These are phyloP conservation scores for Pythium aphanidermatum DNA, from an alignment of 352 stramenopile species.

Conservation along the genomic window DNA sequence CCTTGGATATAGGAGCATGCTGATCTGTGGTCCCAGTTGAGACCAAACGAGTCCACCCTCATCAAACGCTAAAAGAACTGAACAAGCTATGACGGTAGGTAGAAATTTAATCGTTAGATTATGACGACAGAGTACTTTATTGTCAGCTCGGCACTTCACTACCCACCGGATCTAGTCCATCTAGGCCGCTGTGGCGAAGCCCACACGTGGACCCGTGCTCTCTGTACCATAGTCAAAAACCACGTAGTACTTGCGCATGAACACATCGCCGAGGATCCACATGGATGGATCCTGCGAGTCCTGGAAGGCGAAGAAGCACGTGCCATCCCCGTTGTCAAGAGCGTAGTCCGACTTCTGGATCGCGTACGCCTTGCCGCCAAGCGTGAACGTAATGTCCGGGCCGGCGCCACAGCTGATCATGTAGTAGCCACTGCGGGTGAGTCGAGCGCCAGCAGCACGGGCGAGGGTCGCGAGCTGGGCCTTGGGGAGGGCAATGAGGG, in stretches of 20 bases:
- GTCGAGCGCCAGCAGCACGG: conserved; percentile 77
- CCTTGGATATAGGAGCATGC: too few relatives aligned
- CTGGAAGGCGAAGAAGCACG: conserved; percentile 94
- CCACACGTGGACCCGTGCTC: conserved; percentile 76
- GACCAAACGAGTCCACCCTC: too few relatives aligned
- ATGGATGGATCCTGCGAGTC: conserved; percentile 55
- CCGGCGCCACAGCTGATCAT: conserved; percentile 90
- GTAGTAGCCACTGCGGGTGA: conserved; percentile 93
- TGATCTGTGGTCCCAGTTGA: too few relatives aligned
- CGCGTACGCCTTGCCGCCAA: conserved; percentile 90
- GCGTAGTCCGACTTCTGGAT: conserved; percentile 92
- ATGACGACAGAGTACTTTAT: too few relatives aligned
- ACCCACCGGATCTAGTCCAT: too few relatives aligned
- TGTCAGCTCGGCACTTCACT: too few relatives aligned
- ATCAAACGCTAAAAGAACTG: too few relatives aligned
- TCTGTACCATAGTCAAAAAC: conserved; percentile 89
- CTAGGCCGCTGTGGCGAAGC: conserved; percentile 77
- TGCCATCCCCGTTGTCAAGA: conserved; percentile 83
- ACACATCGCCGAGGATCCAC: conserved; percentile 92
- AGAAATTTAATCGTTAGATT: too few relatives aligned
- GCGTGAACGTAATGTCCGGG: conserved; percentile 92
- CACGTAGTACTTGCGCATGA: conserved; percentile 95
- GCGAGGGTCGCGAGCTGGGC: conserved; percentile 86
- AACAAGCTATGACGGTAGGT: too few relatives aligned
- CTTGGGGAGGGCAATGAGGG: conserved; percentile 91